phyloP scores from a whole-genome alignment of 2,329 filamentous ascomycete genomes.

The Mycosphaerelloides madeirae region DNA sequence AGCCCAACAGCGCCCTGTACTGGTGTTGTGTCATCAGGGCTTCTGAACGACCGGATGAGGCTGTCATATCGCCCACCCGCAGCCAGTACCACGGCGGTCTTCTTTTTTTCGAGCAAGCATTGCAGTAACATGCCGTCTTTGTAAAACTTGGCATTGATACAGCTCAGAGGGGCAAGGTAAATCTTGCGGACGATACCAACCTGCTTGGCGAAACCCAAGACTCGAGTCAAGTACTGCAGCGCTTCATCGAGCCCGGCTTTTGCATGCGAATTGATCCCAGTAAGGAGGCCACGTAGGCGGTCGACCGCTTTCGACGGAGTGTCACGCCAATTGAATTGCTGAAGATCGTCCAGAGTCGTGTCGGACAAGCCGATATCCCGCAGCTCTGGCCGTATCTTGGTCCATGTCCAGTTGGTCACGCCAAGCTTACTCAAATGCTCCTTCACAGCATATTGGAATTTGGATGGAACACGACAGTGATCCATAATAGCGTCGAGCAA shows the following conservation, averaged over 20 bases:
- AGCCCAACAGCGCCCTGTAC: conserved; percentile 70
- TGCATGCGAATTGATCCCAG: conserved; percentile 38
- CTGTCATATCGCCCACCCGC: conserved; percentile 91
- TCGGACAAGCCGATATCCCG: conserved; percentile 79
- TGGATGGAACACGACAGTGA: conserved; percentile 70
- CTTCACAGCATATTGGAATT: conserved; percentile 67
- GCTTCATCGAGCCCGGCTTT: conserved; percentile 35
- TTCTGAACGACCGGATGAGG: conserved; percentile 77
- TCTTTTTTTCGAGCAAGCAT: conserved; percentile 80
- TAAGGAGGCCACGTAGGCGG: conserved; percentile 53
- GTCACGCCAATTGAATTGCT: conserved; percentile 83
- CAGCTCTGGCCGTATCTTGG: conserved; percentile 75
- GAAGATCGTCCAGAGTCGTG: conserved; percentile 84
- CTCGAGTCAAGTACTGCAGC: conserved; percentile 66
- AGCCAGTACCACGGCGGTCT: conserved; percentile 67
- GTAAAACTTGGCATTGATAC: conserved; percentile 89
- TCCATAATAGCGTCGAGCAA: conserved; percentile 85
- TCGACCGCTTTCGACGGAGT: conserved; percentile 69
- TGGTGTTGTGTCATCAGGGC: conserved; percentile 53
- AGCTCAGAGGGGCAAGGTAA: conserved; percentile 79
- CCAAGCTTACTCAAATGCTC: conserved; percentile 85
- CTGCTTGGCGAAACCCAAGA: conserved; percentile 70
- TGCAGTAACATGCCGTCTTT: conserved; percentile 81
- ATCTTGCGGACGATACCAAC: conserved; percentile 73
- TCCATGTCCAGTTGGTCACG: conserved; percentile 73